Conservation (phyloP, 2,329 filamentous ascomycete species). For the Alternaria triticimaculans region DNA sequence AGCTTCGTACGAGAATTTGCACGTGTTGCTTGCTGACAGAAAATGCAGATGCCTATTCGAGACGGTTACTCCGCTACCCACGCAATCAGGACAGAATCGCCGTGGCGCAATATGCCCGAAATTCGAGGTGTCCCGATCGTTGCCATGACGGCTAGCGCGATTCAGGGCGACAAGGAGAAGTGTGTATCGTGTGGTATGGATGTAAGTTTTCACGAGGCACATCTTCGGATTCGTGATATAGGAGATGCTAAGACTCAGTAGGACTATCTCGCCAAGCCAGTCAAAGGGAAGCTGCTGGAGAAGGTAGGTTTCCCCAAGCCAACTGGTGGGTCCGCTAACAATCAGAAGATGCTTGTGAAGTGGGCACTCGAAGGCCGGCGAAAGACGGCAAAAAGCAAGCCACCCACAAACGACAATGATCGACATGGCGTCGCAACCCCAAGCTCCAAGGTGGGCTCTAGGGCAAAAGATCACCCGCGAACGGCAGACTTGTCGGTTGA, state of each 20-base stretch:
- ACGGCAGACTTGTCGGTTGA: conserved; percentile 31
- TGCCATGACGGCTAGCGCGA: conserved; percentile 82
- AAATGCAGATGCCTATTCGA: conserved; percentile 58
- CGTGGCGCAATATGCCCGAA: conserved; percentile 65
- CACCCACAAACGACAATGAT: conserved; percentile 37
- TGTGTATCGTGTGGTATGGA: conserved; percentile 77
- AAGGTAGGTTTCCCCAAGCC: conserved; percentile 46
- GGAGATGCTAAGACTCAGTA: conserved; percentile 28
- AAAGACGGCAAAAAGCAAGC: conserved; percentile 37
- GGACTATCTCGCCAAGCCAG: conserved; percentile 58
- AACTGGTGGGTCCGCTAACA: conserved; percentile 21
- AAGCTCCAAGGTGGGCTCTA: conserved; percentile 23
- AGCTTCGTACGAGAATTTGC: neutral
- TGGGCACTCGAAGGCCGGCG: conserved; percentile 63
- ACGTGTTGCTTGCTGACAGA: neutral
- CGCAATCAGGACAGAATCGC: conserved; percentile 70
- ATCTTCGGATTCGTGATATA: conserved; percentile 12
- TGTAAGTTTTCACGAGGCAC: conserved; percentile 29
- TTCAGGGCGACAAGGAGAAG: conserved; percentile 77
- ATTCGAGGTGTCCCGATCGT: conserved; percentile 72
- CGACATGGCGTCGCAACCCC: conserved; percentile 27
- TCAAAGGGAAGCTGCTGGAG: conserved; percentile 71
- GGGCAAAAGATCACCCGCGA: conserved; percentile 38
- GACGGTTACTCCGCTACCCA: conserved; percentile 82
- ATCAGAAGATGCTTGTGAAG: conserved; percentile 64